Evolutionary conservation across 768 basidiomycete species (phyloP), one percentile per base, ranked within the genome.

Genomic region (Pisolithus marmoratus): DNA sequence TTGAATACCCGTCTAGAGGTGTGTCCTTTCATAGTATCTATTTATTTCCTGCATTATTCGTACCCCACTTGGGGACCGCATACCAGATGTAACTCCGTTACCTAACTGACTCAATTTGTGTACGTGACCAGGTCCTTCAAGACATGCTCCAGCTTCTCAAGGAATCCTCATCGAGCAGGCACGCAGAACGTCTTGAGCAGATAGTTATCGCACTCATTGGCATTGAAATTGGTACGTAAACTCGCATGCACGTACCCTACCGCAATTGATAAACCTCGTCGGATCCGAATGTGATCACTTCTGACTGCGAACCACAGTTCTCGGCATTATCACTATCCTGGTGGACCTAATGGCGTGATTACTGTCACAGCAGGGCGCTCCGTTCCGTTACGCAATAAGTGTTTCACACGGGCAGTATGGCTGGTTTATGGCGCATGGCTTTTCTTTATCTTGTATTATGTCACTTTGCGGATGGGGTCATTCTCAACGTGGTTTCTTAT

Each of bases 101-200:
- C 34, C 34, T 34, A 34, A 34, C 34, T 34, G 14, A 34, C 34
- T 34, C 12, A 34, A 34, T 14, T 31, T 34, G 34, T 34, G 12
- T 34, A 34, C 34, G 34, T 34, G 34, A 34, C 34, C 12, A 94
- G 90, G 90, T 97, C 47, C 71, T 97, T 34, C 94, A 97, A 76
- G 94, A 97, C 67, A 95, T 97, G 90, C 81, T 97, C 11, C 87
- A 93, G 63, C 79, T 97, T 48, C 73, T 97, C 48, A 97, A 97
- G 69, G 94, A 96, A 70, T 90, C 90, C 11, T 94, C 95, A 23
- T 90, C 90, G 24, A 92, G 85, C 58, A 83, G 84, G 60, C 92
- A 96, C 62, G 83, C 91, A 1, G 94, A 96, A 68, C 81, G 91
- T 23, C 77, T 96, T 8, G 94, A 96, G 67, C 89, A 90, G 65